Evolutionary conservation across 2,329 filamentous ascomycete species (phyloP), one percentile per base, ranked within the genome.

Genomic region (Fusarium redolens): DNA sequence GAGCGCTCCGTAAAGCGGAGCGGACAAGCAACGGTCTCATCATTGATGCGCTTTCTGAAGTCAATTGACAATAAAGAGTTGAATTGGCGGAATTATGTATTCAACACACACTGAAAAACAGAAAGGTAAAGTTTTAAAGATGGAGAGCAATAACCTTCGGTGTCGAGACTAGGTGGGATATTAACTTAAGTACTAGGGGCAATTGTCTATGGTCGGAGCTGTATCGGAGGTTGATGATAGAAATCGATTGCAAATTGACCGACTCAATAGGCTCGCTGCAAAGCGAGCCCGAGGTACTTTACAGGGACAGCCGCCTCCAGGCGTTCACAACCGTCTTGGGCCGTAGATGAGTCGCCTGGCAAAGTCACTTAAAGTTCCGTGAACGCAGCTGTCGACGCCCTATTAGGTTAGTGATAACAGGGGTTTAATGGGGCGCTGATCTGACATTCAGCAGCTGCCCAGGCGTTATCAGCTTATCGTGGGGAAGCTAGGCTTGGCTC

Each of bases 1-100:
- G 80, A 47, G 82, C 78, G 75, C 79, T 78, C 76, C 80, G 75
- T 56, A 83, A 76, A 74, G 80, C 79, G 73, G 76, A 75, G 72
- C 78, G 78, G 52, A 78, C 69, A 45, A 79, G 66, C 65, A 78
- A 69, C 40, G 81, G 77, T 61, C 80, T 77, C 79, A 83, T 81
- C 56, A 71, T 71, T 56, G 60, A 55, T 66, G 47, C 51, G 61
- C 33, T 68, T 41, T 66, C 30, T 37, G 30, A 35, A 17, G 50
- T 52, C 67, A 71, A 70, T 70, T 67, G 41, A 15, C 22, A 17
- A 37, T 51, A 22, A 33, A 57, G 54, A 31, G 11, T 48, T 40
- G 52, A 35, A 30, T 31, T 40, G 31, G 54, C 35, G 37, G 22
- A 60, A 45, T n/a, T 25, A 25, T 28, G 44, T 37, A n/a, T 18